phyloP scores from a whole-genome alignment of 164 flowering plant genomes.

The Berberis vulgaris region DNA sequence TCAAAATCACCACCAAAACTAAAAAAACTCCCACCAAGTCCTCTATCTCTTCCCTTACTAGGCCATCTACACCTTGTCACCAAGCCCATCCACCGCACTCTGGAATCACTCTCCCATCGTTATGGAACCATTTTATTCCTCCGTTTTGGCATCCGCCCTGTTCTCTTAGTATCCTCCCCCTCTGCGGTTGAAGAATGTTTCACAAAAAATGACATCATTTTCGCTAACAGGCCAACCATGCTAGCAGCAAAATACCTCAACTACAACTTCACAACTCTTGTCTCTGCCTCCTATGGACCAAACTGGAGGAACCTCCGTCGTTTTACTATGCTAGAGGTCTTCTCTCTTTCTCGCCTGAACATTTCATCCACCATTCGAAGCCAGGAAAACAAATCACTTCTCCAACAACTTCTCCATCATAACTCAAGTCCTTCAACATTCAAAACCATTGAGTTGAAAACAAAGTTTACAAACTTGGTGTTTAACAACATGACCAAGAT shows the following conservation, averaged over 20 bases:
- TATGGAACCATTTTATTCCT: conserved; percentile 22
- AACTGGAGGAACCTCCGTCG: conserved; percentile 41
- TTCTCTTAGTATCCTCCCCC: conserved; percentile 3
- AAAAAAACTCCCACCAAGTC: conserved; percentile 14
- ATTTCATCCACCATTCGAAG: conserved; percentile 9
- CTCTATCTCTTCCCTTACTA: conserved; percentile 20
- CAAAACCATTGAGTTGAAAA: conserved; percentile 15
- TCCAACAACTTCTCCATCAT: conserved; percentile 5
- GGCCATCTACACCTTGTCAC: conserved; percentile 31
- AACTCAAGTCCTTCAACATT: neutral
- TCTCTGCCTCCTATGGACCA: conserved; percentile 24
- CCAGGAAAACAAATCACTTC: conserved; percentile 17
- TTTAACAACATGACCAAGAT: conserved; percentile 33
- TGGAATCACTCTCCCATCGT: conserved; percentile 11
- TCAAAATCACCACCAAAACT: too few species aligned
- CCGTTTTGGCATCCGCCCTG: conserved; percentile 3
- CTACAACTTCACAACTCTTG: conserved; percentile 5
- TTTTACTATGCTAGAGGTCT: conserved; percentile 20
- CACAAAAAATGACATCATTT: conserved; percentile 4
- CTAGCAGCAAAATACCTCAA: conserved; percentile 8
- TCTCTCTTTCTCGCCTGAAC: conserved; percentile 21
- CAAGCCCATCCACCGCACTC: conserved; percentile 19
- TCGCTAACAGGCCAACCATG: conserved; percentile 4
- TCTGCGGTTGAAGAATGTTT: conserved; percentile 2
- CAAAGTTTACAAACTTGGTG: conserved; percentile 19